phyloP scores from a whole-genome alignment of 1,284 basidiomycete genomes.

The Moesziomyces parantarcticus region DNA sequence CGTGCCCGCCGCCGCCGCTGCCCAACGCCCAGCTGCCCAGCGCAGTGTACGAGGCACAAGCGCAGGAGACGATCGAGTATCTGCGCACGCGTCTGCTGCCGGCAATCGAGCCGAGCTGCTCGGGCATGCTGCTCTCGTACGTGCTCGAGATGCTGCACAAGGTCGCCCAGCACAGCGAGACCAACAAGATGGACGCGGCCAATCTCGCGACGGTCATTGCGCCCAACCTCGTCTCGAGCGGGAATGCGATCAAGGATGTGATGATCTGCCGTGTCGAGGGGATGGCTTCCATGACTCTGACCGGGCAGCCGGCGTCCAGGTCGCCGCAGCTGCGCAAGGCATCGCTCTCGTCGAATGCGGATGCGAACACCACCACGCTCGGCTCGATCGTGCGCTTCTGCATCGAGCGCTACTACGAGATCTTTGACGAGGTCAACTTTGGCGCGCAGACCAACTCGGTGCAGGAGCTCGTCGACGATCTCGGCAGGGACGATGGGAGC shows the following conservation, averaged over 20 bases:
- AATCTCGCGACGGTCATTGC: constrained; percentile 82
- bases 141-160: constrained; percentile 81
- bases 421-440: constrained; percentile 73
- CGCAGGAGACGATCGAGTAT: constrained; percentile 70
- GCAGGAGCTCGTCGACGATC: constrained; percentile 35
- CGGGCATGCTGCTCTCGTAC: constrained; percentile 78
- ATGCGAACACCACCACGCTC: constrained; percentile 73
- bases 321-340: constrained; percentile 13
- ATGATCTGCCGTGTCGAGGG: constrained; percentile 73
- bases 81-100: constrained; percentile 70
- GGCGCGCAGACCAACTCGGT: constrained; percentile 16
- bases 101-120: constrained; percentile 74
- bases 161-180: constrained; percentile 75
- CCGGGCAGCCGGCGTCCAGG: background rate
- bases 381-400: constrained; percentile 79
- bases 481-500: constrained; percentile 5
- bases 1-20: constrained; percentile 72
- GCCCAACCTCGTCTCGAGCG: constrained; percentile 74
- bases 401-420: constrained; percentile 82
- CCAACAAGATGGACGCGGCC: constrained; percentile 82
- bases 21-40: background rate
- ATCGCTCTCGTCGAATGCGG: constrained; percentile 2
- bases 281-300: constrained; percentile 76
- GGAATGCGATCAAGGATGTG: constrained; percentile 52
- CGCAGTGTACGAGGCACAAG: constrained; percentile 61